These are phyloP conservation scores for Neurospora hispaniola DNA, from an alignment of 495 filamentous ascomycete genomes.

Conservation along the genomic window DNA sequence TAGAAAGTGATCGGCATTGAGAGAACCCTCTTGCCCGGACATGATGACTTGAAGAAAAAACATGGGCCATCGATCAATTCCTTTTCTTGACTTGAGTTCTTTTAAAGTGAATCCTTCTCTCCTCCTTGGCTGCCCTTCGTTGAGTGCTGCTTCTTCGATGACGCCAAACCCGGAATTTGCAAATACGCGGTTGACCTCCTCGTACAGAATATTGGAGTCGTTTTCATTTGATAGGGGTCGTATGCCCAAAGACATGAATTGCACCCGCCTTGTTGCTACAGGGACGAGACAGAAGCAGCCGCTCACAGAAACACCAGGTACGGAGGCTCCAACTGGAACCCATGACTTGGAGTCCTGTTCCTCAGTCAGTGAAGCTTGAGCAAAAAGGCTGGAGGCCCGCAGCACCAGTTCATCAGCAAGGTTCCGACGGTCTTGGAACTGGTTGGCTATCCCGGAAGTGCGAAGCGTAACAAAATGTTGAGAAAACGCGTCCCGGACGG, in stretches of 20 bases:
- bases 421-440: background rate
- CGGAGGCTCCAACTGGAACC: slow-evolving; percentile 57
- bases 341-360: slow-evolving; percentile 42
- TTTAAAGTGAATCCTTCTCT: slow-evolving; percentile 40
- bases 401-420: background rate
- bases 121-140: slow-evolving; percentile 16
- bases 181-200: slow-evolving; percentile 72
- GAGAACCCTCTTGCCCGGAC: slow-evolving; percentile 3
- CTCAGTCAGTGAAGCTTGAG: slow-evolving; percentile 53
- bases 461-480: slow-evolving; percentile 9
- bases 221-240: slow-evolving; percentile 43
- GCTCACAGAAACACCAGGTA: slow-evolving; percentile 45
- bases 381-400: slow-evolving; percentile 36
- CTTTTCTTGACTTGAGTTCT: slow-evolving; percentile 51
- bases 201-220: slow-evolving; percentile 58
- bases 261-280: slow-evolving; percentile 55
- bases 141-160: slow-evolving; percentile 33
- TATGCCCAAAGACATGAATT: slow-evolving; percentile 72
- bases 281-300: slow-evolving; percentile 64
- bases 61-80: slow-evolving; percentile 80
- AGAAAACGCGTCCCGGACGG: slow-evolving; percentile 29
- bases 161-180: slow-evolving; percentile 66
- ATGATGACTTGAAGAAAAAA: slow-evolving; percentile 69
- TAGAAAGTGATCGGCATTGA: slow-evolving; percentile 22
- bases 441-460: background rate